phyloP scores from a whole-genome alignment of 768 basidiomycete species.

The Dioszegia crocea region DNA sequence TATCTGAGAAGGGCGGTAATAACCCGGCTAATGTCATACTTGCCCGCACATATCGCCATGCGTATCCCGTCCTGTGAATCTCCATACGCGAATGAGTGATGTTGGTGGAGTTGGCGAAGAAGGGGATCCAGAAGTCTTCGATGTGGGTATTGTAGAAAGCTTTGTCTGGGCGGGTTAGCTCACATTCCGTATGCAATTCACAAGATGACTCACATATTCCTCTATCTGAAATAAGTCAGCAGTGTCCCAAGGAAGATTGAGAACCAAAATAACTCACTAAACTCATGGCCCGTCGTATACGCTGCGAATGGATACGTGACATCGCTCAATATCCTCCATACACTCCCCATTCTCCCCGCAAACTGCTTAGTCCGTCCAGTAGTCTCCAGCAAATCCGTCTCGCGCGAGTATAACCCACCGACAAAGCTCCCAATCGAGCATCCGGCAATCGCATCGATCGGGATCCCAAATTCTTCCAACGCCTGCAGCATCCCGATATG shows the following conservation, averaged over 20 bases:
- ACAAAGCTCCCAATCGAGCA: constrained; percentile 75
- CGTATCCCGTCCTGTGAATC: constrained; percentile 96
- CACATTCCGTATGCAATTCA: neutral
- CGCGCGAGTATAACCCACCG: constrained; percentile 89
- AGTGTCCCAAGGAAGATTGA: too few species aligned
- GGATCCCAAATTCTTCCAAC: constrained; percentile 83
- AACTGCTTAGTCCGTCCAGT: constrained; percentile 86
- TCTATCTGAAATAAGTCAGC: constrained; percentile 62
- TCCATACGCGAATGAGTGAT: constrained; percentile 96
- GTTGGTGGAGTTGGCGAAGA: constrained; percentile 96
- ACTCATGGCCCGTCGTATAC: constrained; percentile 70
- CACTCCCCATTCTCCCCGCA: constrained; percentile 78
- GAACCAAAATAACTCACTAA: constrained; percentile 32
- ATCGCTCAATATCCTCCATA: constrained; percentile 91
- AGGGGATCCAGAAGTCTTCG: constrained; percentile 95
- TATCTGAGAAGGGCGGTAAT: constrained; percentile 88
- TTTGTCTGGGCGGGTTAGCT: constrained; percentile 50
- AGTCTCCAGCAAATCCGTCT: constrained; percentile 82
- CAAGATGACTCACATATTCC: constrained; percentile 69
- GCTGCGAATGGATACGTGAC: constrained; percentile 88
- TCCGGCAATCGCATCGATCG: constrained; percentile 91
- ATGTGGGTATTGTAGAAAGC: constrained; percentile 85
- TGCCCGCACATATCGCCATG: constrained; percentile 76
- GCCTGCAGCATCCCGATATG: constrained; percentile 87
- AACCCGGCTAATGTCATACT: constrained; percentile 97